phyloP scores from a whole-genome alignment of 1,284 basidiomycete genomes.

The Ceratobasidium theobromae region DNA sequence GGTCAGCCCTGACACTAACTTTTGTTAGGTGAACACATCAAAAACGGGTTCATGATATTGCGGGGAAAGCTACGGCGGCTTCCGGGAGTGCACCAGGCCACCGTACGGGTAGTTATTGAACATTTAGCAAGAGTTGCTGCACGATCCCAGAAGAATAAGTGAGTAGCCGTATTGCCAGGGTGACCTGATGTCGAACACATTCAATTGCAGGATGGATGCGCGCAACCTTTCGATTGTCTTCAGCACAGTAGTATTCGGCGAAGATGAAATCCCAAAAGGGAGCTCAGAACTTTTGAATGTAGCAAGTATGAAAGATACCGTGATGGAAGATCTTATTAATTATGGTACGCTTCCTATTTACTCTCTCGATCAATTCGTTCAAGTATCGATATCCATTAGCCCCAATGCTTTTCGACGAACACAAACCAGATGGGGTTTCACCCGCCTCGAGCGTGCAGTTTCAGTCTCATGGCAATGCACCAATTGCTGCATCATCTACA shows the following conservation, averaged over 20 bases:
- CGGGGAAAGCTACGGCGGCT: constrained; percentile 81
- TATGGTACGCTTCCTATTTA: constrained; percentile 50
- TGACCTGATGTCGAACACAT: background rate
- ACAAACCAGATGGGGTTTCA: constrained; percentile 19
- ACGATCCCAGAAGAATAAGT: constrained; percentile 74
- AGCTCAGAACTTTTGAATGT: constrained; percentile 67
- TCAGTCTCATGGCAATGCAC: background rate
- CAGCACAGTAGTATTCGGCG: constrained; percentile 82
- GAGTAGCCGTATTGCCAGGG: background rate
- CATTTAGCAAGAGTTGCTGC: constrained; percentile 80
- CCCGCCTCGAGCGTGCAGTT: constrained; percentile 17
- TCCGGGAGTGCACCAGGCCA: constrained; percentile 85
- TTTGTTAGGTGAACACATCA: constrained; percentile 62
- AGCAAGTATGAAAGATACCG: constrained; percentile 73
- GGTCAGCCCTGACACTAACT: constrained; percentile 21
- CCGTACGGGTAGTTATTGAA: constrained; percentile 82
- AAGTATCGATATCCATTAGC: background rate
- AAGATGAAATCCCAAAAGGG: constrained; percentile 78
- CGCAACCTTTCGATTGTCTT: constrained; percentile 89
- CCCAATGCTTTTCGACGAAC: constrained; percentile 60
- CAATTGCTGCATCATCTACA: background rate
- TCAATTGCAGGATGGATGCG: constrained; percentile 67
- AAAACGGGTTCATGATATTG: constrained; percentile 70
- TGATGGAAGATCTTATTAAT: constrained; percentile 85
- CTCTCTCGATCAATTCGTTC: background rate